Conservation (phyloP, 768 basidiomycete genomes). For the Leccinum arenicola region DNA sequence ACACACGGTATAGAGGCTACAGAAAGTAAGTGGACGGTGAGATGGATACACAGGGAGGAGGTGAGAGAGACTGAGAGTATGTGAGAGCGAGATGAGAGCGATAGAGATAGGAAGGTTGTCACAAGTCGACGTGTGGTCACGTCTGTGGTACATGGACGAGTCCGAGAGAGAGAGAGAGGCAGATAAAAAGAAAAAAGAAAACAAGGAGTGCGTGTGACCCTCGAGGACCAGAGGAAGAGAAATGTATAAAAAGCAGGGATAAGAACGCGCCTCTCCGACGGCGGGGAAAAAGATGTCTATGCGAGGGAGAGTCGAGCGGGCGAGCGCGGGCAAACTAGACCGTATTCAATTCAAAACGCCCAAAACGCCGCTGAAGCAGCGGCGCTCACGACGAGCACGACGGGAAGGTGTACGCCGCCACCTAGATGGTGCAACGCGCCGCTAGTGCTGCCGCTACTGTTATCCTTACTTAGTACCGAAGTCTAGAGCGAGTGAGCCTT, state of each 20-base stretch:
- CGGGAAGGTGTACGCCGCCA: constrained; percentile 1
- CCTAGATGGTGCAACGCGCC: constrained; percentile 14
- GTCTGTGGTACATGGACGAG: background rate
- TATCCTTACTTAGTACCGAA: background rate
- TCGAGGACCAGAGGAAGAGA: background rate
- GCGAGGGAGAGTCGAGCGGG: background rate
- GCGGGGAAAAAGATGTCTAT: background rate
- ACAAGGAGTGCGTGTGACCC: background rate
- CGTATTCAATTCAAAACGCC: background rate
- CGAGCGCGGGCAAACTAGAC: background rate
- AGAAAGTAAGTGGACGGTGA: background rate
- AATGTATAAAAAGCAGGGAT: background rate
- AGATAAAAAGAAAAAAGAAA: background rate
- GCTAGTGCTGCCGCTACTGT: background rate
- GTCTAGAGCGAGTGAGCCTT: background rate
- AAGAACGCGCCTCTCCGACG: background rate
- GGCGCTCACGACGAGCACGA: constrained; percentile 4
- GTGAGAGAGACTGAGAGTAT: background rate
- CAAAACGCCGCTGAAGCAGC: background rate
- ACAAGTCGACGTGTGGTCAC: too few species aligned
- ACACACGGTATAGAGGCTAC: background rate
- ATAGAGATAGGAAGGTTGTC: background rate
- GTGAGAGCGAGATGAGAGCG: too few species aligned
- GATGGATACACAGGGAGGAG: background rate
- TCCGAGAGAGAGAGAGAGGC: background rate